Base-by-base conservation (phyloP, 2,329 filamentous ascomycete genomes). In the Cladophialophora psammophila region DNA sequence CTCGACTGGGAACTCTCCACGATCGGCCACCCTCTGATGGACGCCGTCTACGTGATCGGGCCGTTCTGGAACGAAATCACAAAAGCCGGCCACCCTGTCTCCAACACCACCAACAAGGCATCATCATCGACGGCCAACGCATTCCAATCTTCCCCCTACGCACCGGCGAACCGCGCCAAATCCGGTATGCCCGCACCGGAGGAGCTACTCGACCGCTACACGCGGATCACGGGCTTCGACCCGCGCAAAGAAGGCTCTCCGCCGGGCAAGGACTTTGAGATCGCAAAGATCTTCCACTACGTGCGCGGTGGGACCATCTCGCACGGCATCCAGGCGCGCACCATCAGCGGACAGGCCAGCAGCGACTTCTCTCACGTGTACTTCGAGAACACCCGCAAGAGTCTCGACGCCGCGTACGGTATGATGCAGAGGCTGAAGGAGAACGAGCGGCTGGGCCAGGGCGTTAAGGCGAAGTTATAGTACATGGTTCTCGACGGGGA, bases 1-100 rank as follows among this genome's bases (percentile, higher is more conserved):
- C 80, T 96, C 5, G 93, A 96, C 80, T 96, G 92, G 92, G 93
- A 96, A 81, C 94, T 96, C 90, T 91, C 91, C 38, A 96, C 93
- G 0, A 88, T 95, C 64, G 93, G 93, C 15, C 92, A 96, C 77
- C 93, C 93, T 0, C 85, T 95, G 9, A 65, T 70, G 64, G 68
- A 70, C 55, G 36, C 57, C 31, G 42, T 70, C 8, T 70, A 63
- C 60, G 59, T 60, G 38, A 45, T 65, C 13, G 42, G 59, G 3
- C 68, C 68, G 2, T 70, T 68, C 68, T 69, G 67, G 67, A 65
- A 65, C 55, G 35, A 36, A 5, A 18, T 26, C 34, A 36, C 62
- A 2, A 63, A 60, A 31, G 34, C 59, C 15, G 60, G 59, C 31
- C 40, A 42, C n/a, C 58, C 45, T 10, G 58, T 50, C 9, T 45